phyloP scores from a whole-genome alignment of 139 green algal species.

The Nannochloris sp. region DNA sequence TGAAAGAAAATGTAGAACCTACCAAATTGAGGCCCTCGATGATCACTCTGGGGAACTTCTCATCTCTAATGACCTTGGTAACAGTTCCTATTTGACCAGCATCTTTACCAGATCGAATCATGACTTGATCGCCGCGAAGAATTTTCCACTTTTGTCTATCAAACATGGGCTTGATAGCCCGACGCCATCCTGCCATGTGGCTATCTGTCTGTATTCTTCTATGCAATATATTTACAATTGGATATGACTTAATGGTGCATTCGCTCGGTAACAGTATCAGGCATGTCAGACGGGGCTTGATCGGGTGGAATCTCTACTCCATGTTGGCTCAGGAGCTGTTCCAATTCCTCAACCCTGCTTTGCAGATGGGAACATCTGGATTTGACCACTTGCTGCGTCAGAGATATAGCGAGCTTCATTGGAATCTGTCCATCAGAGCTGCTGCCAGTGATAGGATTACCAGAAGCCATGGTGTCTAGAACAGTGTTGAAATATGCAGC shows the following conservation, averaged over 20 bases:
- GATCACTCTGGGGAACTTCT: slow-evolving; percentile 43
- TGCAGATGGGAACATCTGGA: background rate
- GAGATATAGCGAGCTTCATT: background rate
- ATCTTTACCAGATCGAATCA: slow-evolving; percentile 64
- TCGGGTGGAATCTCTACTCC: background rate
- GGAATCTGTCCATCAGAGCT: background rate
- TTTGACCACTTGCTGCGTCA: background rate
- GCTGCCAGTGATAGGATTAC: background rate
- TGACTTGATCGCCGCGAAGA: slow-evolving; percentile 49
- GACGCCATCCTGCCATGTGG: slow-evolving; percentile 26
- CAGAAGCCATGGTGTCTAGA: background rate
- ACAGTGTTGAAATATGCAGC: background rate
- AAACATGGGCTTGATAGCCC: slow-evolving; percentile 38
- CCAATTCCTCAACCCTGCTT: background rate
- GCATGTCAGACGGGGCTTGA: too few species aligned
- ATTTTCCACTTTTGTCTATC: slow-evolving; percentile 43
- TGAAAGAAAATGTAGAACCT: slow-evolving; percentile 14
- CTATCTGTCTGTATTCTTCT: background rate
- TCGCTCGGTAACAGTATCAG: too few species aligned
- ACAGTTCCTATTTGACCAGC: slow-evolving; percentile 52
- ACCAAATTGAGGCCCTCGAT: slow-evolving; percentile 71
- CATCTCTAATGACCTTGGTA: slow-evolving; percentile 40
- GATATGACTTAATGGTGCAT: too few species aligned
- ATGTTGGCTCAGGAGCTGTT: slow-evolving; percentile 5
- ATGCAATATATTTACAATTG: too few species aligned